Base-by-base conservation (phyloP, 352 stramenopile genomes). In the Phytophthora podocarpi region DNA sequence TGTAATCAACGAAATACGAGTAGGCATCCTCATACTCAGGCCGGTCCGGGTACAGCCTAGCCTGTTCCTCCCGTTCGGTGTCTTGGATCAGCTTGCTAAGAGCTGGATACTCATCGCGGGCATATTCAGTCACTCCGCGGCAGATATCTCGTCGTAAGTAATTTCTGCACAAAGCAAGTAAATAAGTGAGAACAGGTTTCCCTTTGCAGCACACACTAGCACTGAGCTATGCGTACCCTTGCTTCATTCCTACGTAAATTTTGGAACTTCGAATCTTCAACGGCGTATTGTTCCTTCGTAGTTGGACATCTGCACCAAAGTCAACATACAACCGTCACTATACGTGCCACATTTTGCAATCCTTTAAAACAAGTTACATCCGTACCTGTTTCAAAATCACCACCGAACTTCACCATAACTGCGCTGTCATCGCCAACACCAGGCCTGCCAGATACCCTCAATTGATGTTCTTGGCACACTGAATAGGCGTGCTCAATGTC, bases 81-180 rank as follows among this genome's bases (percentile, higher is more conserved):
- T 84, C 67, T 65, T 92, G 60, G 15, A 96, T 90, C 24, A 87
- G 40, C 32, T 87, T 82, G 49, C 83, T 93, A 26, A 96, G 59
- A 1, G 67, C 64, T 24, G 87, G 87, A 54, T 96, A 96, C 20
- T 87, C 79, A 24, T 89, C 61, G 37, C 67, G 61, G 20, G 64
- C 57, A 59, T 95, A 95, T 59, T 96, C 87, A 0, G 85, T 96
- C 53, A 93, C 84, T 2, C 87, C 87, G 13, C 87, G 85, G 23
- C 83, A 93, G 27, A 96, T 64, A 64, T 96, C 87, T 41, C 72
- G 65, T 7, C 87, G 71, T 41, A 85, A 55, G 49, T 75, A 92
- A 28, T 86, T 78, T 11, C 85, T 94, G 27, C 15, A 57, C 24
- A 59, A 16, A 48, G 26, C 9, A 45, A 43, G 0, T 5, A 34